Percentiles rank a stretch among this genome's conserved stretches.
phyloP scores from a whole-genome alignment of 192 early-diverging fungal species.

The Entomortierella beljakovae region DNA sequence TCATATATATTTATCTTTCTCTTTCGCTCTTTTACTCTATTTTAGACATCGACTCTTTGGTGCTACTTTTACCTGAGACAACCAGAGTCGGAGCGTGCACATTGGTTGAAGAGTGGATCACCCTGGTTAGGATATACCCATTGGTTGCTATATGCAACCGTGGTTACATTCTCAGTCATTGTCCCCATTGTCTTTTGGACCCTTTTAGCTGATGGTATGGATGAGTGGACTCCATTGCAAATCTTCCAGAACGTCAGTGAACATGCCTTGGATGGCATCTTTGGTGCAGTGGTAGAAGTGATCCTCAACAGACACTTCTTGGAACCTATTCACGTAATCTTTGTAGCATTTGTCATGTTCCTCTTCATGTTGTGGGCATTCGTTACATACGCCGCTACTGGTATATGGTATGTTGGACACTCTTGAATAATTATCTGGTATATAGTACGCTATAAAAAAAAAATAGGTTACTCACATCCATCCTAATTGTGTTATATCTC shows the following conservation, averaged over 20 bases:
- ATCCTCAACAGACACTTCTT: constrained; percentile 47
- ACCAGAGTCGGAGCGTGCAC: constrained; percentile 22
- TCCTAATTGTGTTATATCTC: neutral
- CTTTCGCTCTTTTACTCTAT: no score
- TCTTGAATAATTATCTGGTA: no score
- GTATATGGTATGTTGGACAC: constrained; percentile 34
- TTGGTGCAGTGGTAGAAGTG: constrained; percentile 40
- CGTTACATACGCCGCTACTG: constrained; percentile 20
- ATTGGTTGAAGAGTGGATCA: constrained; percentile 23
- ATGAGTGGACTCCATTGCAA: constrained; percentile 1
- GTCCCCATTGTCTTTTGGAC: constrained; percentile 55
- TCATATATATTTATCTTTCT: neutral
- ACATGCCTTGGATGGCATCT: constrained; percentile 41
- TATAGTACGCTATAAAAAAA: neutral
- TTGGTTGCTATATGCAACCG: constrained; percentile 50
- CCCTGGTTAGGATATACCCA: constrained; percentile 42
- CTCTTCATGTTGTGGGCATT: constrained; percentile 48
- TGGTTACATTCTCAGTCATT: constrained; percentile 34
- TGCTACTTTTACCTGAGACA: constrained; percentile 21
- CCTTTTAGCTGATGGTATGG: constrained; percentile 10
- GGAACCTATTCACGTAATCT: constrained; percentile 29
- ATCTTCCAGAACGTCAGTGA: constrained; percentile 33
- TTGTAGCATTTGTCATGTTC: constrained; percentile 38
- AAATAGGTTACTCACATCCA: neutral
- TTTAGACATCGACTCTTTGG: constrained; percentile 21